Evolutionary conservation across 2,329 filamentous ascomycete genomes (phyloP).

Genomic region (Waltergamsia citrina): DNA sequence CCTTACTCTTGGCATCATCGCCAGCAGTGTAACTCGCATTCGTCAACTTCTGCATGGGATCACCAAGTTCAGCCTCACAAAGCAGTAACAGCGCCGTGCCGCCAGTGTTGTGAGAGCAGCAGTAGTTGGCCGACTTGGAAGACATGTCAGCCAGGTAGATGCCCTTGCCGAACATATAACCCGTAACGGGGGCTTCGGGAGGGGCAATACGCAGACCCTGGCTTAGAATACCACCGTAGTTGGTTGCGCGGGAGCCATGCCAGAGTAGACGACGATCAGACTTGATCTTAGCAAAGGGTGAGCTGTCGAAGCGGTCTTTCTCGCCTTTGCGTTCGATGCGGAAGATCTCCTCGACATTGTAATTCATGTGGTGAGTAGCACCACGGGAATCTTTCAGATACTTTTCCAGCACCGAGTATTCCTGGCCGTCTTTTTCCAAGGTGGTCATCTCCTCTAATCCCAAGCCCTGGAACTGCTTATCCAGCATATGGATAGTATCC

Average conservation of each 20-base stretch:
- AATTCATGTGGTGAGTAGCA: conserved; percentile 51
- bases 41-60: conserved; percentile 59
- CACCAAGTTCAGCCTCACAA: conserved; percentile 69
- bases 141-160: conserved; percentile 83
- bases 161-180: conserved; percentile 87
- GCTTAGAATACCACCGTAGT: conserved; percentile 78
- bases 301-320: conserved; percentile 54
- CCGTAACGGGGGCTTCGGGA: conserved; percentile 66
- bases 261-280: conserved; percentile 70
- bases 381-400: conserved; percentile 64
- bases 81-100: conserved; percentile 67
- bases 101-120: conserved; percentile 50
- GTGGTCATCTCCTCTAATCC: conserved; percentile 69
- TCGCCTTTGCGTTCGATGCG: conserved; percentile 72
- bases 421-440: conserved; percentile 44
- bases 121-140: conserved; percentile 76
- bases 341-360: conserved; percentile 67
- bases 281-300: conserved; percentile 36
- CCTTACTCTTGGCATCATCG: conserved; percentile 47
- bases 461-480: conserved; percentile 63
- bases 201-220: conserved; percentile 88
- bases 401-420: conserved; percentile 54
- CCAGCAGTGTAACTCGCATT: conserved; percentile 52
- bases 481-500: conserved; percentile 52
- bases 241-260: conserved; percentile 78